Base-by-base conservation (phyloP, 1,139 yeast genomes). In the Cylindricascospora bacillispora region DNA sequence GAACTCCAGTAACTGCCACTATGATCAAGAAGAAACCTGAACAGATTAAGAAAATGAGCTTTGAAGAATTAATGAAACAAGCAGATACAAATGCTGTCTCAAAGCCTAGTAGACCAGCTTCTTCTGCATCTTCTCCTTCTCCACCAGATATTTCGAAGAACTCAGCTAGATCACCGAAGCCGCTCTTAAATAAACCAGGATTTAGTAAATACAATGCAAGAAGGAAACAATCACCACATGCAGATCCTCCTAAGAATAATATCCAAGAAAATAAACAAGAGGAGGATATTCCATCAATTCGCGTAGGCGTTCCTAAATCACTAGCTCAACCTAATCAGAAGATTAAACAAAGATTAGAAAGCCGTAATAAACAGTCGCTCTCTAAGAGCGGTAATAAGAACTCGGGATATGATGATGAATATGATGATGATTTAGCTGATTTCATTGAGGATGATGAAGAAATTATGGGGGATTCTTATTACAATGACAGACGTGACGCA, bases 41-140 rank as follows among this genome's bases (percentile, higher is more conserved):
- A 7, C 46, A 55, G 3, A 32, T 47, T 0, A 67, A 72, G 41
- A 75, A 74, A 44, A 52, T 75, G 49, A 63, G 73, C 7, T 79
- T 75, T 45, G 67, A 66, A 28, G 82, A 77, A 35, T 57, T 79
- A 36, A 76, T 78, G 82, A 70, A 69, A 40, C 70, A 72, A 45
- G 89, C 89, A 0, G 70, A 72, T n/a, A 56, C 59, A 17, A 66
- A 72, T 10, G 73, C 56, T 9, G 35, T 35, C 18, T 22, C 26
- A 6, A 17, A 25, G 2, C 11, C 26, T 15, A 20, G 15, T 12
- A 13, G n/a, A 10, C 16, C 19, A 4, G n/a, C 14, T n/a, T 16
- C 27, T 13, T 16, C 23, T 14, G 17, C n/a, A 18, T 9, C 11
- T 21, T 17, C 20, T 5, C 11, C 24, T 4, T 5, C 26, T 20